Base-by-base conservation (phyloP, 768 basidiomycete genomes). In the Mycena maculata region DNA sequence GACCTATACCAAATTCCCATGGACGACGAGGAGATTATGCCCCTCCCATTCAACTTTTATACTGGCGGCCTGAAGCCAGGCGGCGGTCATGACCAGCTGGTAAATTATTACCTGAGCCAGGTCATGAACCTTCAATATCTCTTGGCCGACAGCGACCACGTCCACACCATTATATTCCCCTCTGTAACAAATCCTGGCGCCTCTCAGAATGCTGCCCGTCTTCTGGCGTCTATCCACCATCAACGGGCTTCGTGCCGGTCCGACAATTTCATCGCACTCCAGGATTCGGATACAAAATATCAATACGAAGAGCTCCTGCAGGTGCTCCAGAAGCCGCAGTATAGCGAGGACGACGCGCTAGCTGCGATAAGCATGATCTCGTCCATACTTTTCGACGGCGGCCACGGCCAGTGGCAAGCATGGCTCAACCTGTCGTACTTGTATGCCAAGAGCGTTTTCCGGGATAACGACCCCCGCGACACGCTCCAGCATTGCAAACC, bases 301-400 rank as follows among this genome's bases (percentile, higher is more conserved):
- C 75, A 72, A 4, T 76, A 83, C 31, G 44, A 63, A 18, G 67
- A 73, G 12, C 64, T 85, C 10, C 60, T 68, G 30, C 52, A 57
- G 4, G 65, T 76, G 31, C 71, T 80, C 16, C 63, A 59, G 49
- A 70, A 76, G 71, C 64, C 52, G 42, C 59, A 68, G 42, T 60
- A 76, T 72, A 84, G 80, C 18, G 85, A 88, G 56, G 91, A 90
- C 38, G 91, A 93, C 70, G 93, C 93, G 23, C 90, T 94, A 80
- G 90, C 92, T 0, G 91, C 91, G 4, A 80, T 95, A 22, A 90
- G 91, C 65, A 81, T 92, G 71, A 86, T 95, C 30, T 93, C 92
- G 20, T 85, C 88, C 45, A 88, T 89, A 79, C 87, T 94, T 59
- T 94, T 95, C 79, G 86, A 87, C 15, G 93, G 93, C 4, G 92